Conservation (phyloP, 139 green algal species). For the Spirogloea muscicola region DNA sequence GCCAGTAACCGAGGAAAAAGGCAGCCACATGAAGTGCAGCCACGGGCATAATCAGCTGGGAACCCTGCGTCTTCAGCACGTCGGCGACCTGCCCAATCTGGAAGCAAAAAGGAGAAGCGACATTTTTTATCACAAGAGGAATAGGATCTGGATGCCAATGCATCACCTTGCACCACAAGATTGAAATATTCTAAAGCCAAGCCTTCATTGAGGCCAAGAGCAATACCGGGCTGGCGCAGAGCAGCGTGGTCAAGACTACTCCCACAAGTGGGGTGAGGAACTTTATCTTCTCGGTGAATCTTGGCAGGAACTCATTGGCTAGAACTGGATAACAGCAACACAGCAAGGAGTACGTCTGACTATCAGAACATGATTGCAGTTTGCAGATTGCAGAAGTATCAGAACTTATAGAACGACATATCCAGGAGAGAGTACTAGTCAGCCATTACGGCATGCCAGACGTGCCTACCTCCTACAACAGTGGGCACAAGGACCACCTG, state of each 20-base stretch:
- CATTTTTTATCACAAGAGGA: no score
- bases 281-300: slow-evolving; percentile 17
- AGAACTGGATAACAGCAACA: slow-evolving; percentile 16
- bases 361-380: no score
- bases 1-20: slow-evolving; percentile 67
- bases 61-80: slow-evolving; percentile 45
- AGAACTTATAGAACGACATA: no score
- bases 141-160: no score
- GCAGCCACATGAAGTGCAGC: slow-evolving; percentile 58
- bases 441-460: no score
- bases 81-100: slow-evolving; percentile 42
- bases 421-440: no score
- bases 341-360: no score
- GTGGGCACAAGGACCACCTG: slow-evolving; percentile 76
- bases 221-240: slow-evolving; percentile 48
- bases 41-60: slow-evolving; percentile 54
- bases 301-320: slow-evolving; percentile 12
- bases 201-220: not conserved
- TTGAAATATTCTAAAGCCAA: not conserved
- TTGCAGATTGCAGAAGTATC: no score
- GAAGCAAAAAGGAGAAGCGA: not conserved
- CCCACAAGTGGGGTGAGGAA: slow-evolving; percentile 58
- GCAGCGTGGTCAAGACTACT: slow-evolving; percentile 51
- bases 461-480: slow-evolving; percentile 23
- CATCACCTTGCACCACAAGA: no score